Conservation (phyloP, 2,329 filamentous ascomycete genomes). For the Talaromyces sp. region DNA sequence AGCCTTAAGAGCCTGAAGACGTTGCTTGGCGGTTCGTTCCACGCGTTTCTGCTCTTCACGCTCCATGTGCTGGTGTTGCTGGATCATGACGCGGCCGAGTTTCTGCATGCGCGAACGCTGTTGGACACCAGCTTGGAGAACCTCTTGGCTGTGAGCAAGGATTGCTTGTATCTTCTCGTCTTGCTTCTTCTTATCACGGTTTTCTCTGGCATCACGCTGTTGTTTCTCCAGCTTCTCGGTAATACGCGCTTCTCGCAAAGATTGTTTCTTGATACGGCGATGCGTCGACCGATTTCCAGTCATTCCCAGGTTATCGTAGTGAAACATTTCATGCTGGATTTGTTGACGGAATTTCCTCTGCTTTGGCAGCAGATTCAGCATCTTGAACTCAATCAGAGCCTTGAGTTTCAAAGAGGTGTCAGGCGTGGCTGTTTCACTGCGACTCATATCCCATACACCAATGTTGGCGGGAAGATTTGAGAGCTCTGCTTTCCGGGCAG, state of each 20-base stretch:
- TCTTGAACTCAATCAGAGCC: constrained; percentile 93
- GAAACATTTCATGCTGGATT: constrained; percentile 86
- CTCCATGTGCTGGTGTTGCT: constrained; percentile 92
- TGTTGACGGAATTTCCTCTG: constrained; percentile 81
- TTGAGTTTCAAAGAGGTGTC: constrained; percentile 83
- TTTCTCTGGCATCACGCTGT: constrained; percentile 91
- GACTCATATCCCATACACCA: constrained; percentile 74
- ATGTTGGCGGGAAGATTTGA: constrained; percentile 80
- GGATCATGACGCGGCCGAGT: constrained; percentile 81
- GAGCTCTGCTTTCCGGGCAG: constrained; percentile 75
- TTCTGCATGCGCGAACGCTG: constrained; percentile 76
- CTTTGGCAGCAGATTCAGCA: constrained; percentile 78
- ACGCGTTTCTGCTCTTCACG: constrained; percentile 99
- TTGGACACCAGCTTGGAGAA: constrained; percentile 61
- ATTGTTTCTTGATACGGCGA: constrained; percentile 95
- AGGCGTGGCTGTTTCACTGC: constrained; percentile 61
- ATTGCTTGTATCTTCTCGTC: constrained; percentile 86
- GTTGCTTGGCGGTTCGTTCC: constrained; percentile 95
- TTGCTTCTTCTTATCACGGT: constrained; percentile 96
- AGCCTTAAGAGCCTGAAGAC: constrained; percentile 96
- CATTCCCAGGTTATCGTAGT: constrained; percentile 95
- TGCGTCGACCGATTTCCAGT: constrained; percentile 89
- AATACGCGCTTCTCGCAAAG: constrained; percentile 86
- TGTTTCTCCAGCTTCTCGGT: constrained; percentile 99
- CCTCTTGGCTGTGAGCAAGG: constrained; percentile 72